Percentiles rank a stretch among this genome's conserved stretches.
phyloP scores from a whole-genome alignment of 2,329 filamentous ascomycete species.

The Neonectria hederae region DNA sequence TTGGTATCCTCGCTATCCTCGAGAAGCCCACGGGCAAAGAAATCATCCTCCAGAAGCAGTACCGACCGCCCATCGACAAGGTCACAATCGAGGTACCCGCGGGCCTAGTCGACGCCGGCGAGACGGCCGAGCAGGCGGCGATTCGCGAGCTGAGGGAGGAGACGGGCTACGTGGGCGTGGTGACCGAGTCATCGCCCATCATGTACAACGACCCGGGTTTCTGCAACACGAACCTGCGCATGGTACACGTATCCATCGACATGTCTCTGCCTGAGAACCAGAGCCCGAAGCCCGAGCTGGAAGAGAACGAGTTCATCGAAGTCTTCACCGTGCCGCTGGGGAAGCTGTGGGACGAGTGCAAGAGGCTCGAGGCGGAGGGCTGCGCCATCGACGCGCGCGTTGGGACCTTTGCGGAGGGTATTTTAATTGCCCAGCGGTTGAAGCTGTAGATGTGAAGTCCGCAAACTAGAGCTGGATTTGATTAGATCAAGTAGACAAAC shows the following conservation, averaged over 20 bases:
- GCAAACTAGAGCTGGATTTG: neutral
- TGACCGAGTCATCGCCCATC: constrained; percentile 67
- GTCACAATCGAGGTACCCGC: constrained; percentile 72
- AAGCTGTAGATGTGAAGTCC: constrained; percentile 52
- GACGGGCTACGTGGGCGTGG: constrained; percentile 70
- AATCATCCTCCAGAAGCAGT: constrained; percentile 74
- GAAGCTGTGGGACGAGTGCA: constrained; percentile 72
- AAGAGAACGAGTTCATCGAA: constrained; percentile 86
- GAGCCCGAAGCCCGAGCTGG: constrained; percentile 73
- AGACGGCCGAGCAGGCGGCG: constrained; percentile 69
- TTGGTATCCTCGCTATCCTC: constrained; percentile 77
- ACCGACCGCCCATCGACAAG: constrained; percentile 68
- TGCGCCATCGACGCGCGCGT: constrained; percentile 84
- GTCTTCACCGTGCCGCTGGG: constrained; percentile 75
- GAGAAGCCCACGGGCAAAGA: constrained; percentile 62
- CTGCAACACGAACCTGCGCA: constrained; percentile 72
- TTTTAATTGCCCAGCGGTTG: constrained; percentile 73
- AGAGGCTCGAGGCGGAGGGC: constrained; percentile 72
- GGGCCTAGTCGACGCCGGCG: constrained; percentile 69
- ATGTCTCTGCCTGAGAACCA: constrained; percentile 75
- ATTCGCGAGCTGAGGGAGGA: constrained; percentile 73
- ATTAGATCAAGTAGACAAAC: constrained; percentile 21
- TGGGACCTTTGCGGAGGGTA: constrained; percentile 80
- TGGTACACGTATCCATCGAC: constrained; percentile 79
- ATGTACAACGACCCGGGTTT: constrained; percentile 75